Evolutionary conservation across 129 eudicot species (phyloP), one percentile per base, ranked within the genome.

Genomic region (Arctium lappa): DNA sequence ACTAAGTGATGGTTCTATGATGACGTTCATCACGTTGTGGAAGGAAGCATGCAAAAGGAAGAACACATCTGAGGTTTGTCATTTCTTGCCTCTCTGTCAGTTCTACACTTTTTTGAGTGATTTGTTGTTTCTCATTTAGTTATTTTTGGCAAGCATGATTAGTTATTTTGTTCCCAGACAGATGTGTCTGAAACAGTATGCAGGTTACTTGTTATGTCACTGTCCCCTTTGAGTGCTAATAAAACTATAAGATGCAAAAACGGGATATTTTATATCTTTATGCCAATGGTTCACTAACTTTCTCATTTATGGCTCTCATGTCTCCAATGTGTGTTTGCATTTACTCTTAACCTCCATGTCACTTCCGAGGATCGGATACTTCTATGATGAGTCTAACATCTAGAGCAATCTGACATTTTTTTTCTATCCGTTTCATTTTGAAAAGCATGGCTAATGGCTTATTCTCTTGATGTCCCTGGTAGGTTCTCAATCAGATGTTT

Each of bases 21-120:
- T 69, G 85, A 65, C 75, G 60, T 93, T 93, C 79, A 69, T 91
- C 70, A 84, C 92, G 36, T 85, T 90, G 65, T 93, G 97, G 97
- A 93, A 86, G 81, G 97, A 88, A 46, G 86, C 89, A 33, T 93
- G 97, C 79, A 86, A 83, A 78, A 80, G 68, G 74, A 80, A 88
- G 77, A 53, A 39, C 48, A 86, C 86, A 29, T 81, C 50, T 6
- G 80, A 91, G 95, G 97, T 93, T 78, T 65, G 89, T 78, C 40
- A 3, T 34, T 11, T 65, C 36, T 38, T 22, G 71, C 34, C 10
- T 29, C 18, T 44, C 69, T 69, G 15, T 69, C 10, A 13, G 33
- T 31, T 15, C 33, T 7, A 40, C 13, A 60, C 27, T 11, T 50
- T 5, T 18, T 36, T 50, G 6, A 16, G 5, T 8, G 60, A 16